Evolutionary conservation across 257 asterid genomes (phyloP).

Genomic region (Nicotiana undulata): DNA sequence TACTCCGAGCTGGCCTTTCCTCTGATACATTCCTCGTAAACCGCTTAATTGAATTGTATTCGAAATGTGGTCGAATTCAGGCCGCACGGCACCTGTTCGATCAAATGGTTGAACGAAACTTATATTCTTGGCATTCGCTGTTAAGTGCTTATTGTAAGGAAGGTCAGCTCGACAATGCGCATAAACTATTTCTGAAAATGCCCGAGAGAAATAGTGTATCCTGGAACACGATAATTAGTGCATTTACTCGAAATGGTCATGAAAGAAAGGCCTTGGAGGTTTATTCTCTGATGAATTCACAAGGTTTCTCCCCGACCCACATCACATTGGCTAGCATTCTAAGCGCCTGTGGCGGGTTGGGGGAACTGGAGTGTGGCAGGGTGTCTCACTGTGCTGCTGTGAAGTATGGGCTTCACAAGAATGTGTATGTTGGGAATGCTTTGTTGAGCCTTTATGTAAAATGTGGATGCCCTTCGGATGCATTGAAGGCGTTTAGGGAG

Average conservation of each 20-base stretch:
- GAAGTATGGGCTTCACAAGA: conserved; percentile 13
- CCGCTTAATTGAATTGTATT: conserved; percentile 1
- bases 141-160: conserved; percentile 14
- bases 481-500: conserved; percentile 2
- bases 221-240: conserved; percentile 20
- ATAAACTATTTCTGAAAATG: conserved; percentile 13
- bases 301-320: conserved; percentile 15
- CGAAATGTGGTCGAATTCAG: background rate
- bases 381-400: conserved; percentile 12
- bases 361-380: conserved; percentile 8
- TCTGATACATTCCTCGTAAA: background rate
- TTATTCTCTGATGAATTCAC: conserved; percentile 9
- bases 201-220: conserved; percentile 13
- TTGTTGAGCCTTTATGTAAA: conserved; percentile 10
- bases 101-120: conserved; percentile 1
- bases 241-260: conserved; percentile 15
- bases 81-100: conserved; percentile 4
- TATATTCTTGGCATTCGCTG: conserved; percentile 5
- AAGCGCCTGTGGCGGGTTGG: conserved; percentile 20
- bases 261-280: conserved; percentile 18
- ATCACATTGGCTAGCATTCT: conserved; percentile 14
- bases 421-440: conserved; percentile 11
- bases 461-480: conserved; percentile 6
- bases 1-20: conserved; percentile 2
- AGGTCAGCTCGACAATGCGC: conserved; percentile 11